Percentiles rank a stretch among this genome's conserved stretches.
Evolutionary conservation across 257 asterid genomes (phyloP).

Genomic region (Solanum piurae): DNA sequence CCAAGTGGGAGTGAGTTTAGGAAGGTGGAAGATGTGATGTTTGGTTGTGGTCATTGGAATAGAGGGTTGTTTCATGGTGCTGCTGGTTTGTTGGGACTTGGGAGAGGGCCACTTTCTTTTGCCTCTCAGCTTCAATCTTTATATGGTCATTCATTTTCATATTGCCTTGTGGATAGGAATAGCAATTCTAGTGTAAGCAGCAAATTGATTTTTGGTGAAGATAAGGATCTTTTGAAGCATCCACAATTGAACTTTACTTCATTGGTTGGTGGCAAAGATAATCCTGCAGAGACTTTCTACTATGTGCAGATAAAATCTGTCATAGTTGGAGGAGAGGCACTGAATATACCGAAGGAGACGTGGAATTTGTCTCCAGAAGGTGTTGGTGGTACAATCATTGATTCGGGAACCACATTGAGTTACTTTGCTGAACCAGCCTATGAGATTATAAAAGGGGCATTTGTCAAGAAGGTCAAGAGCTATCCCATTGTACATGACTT

Average conservation of each 20-base stretch:
- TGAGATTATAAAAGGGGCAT: slow-evolving; percentile 48
- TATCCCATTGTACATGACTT: slow-evolving; percentile 49
- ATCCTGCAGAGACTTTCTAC: slow-evolving; percentile 66
- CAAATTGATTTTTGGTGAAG: slow-evolving; percentile 81
- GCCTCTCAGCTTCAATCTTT: slow-evolving; percentile 67
- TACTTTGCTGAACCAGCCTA: slow-evolving; percentile 81
- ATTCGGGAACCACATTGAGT: slow-evolving; percentile 81
- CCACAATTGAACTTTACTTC: slow-evolving; percentile 64
- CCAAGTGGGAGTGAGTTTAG: slow-evolving; percentile 30
- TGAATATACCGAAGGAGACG: slow-evolving; percentile 48
- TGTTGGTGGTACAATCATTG: slow-evolving; percentile 72
- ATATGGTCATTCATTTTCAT: slow-evolving; percentile 73
- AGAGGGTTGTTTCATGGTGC: slow-evolving; percentile 92
- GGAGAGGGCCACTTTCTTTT: slow-evolving; percentile 74
- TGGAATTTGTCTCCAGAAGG: slow-evolving; percentile 53
- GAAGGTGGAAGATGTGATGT: slow-evolving; percentile 73
- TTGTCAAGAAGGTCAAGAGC: slow-evolving; percentile 32
- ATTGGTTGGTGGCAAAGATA: slow-evolving; percentile 39
- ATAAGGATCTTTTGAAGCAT: slow-evolving; percentile 29
- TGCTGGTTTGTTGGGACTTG: slow-evolving; percentile 78
- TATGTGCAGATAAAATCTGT: slow-evolving; percentile 59
- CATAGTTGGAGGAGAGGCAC: slow-evolving; percentile 58
- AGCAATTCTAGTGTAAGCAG: slow-evolving; percentile 71
- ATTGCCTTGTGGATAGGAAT: slow-evolving; percentile 77
- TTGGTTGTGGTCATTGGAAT: slow-evolving; percentile 97